Evolutionary conservation across 345 rosid species (phyloP).

Genomic region (Capsella bursapastoris): DNA sequence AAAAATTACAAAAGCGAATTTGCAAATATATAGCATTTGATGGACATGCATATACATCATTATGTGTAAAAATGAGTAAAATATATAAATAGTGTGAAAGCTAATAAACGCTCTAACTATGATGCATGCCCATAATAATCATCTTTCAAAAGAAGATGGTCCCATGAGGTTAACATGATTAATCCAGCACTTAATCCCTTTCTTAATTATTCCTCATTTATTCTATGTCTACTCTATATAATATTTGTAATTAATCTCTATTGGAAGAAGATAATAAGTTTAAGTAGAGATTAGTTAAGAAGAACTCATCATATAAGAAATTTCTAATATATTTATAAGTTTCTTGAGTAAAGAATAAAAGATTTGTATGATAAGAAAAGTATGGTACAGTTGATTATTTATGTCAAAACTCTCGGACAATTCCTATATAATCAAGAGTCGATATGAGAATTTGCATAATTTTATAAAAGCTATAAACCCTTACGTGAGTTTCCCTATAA

Average conservation of each 20-base stretch:
- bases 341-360: no score
- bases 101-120: constrained; percentile 43
- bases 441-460: no score
- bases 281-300: background rate
- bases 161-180: constrained; percentile 49
- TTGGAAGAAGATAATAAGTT: background rate
- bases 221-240: background rate
- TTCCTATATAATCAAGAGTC: no score
- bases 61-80: constrained; percentile 25
- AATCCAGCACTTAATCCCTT: constrained; percentile 46
- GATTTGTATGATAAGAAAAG: no score
- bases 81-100: constrained; percentile 14
- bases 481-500: no score
- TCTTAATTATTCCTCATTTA: constrained; percentile 31
- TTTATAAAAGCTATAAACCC: no score
- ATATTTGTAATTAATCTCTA: constrained; percentile 5
- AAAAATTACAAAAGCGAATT: constrained; percentile 4
- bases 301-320: background rate
- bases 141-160: constrained; percentile 39
- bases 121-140: constrained; percentile 46
- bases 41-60: constrained; percentile 22
- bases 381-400: no score
- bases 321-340: no score
- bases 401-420: no score
- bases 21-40: background rate